Conservation (phyloP, 495 filamentous ascomycete genomes). For the Talaromyces ruber region DNA sequence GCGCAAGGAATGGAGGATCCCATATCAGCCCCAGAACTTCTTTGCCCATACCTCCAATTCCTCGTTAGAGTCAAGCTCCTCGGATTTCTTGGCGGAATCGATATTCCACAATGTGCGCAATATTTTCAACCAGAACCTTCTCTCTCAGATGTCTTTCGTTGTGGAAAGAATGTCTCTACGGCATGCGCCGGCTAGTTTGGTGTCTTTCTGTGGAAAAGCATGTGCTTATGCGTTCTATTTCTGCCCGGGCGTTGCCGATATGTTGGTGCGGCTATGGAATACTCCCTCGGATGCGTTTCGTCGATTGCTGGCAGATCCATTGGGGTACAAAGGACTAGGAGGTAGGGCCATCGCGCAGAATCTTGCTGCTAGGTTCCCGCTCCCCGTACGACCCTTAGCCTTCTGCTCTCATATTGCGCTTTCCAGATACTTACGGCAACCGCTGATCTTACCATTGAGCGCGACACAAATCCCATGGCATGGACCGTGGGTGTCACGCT, state of each 20-base stretch:
- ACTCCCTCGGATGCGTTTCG: constrained; percentile 56
- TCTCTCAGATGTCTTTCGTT: constrained; percentile 80
- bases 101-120: constrained; percentile 91
- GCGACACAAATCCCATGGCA: constrained; percentile 72
- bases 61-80: constrained; percentile 53
- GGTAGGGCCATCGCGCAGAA: constrained; percentile 35
- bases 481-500: constrained; percentile 77
- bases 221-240: constrained; percentile 96
- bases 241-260: constrained; percentile 80
- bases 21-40: constrained; percentile 44
- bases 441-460: constrained; percentile 58
- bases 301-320: constrained; percentile 61
- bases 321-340: constrained; percentile 30
- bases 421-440: constrained; percentile 56
- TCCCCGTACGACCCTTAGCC: constrained; percentile 56
- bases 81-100: constrained; percentile 79
- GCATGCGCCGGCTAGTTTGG: constrained; percentile 83
- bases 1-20: constrained; percentile 80
- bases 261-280: constrained; percentile 78
- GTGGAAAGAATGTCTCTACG: constrained; percentile 87
- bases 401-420: constrained; percentile 61
- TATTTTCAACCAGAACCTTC: constrained; percentile 78
- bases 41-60: constrained; percentile 32
- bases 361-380: constrained; percentile 65
- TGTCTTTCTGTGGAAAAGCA: constrained; percentile 89